Evolutionary conservation across 768 basidiomycete species (phyloP), one percentile per base, ranked within the genome.

Genomic region (Tylopilus rubrobrunneus): DNA sequence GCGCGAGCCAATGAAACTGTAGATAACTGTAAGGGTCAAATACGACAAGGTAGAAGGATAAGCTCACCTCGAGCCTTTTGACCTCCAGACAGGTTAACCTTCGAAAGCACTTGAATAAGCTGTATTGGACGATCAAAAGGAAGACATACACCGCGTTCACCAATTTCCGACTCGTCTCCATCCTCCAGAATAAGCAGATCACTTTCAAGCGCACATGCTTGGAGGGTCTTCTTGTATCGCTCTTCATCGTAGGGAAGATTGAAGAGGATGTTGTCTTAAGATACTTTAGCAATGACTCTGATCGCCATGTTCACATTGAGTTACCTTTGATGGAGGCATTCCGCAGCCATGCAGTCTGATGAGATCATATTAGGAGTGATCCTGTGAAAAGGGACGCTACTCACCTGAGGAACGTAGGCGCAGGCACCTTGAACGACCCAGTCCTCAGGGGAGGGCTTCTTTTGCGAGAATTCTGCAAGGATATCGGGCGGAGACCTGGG

Each of bases 151-250:
- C 90, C 90, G 31, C 88, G 84, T 73, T 92, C 90, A 19, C 90
- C 90, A 51, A 92, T 92, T 68, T 93, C 91, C 0, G 89, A 84
- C 59, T 89, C 85, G 59, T 93, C 91, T 1, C 91, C 89, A 61
- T 93, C 91, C 65, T 93, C 92, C 15, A 94, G 74, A 51, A 93
- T 91, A 47, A 84, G 80, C 33, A 94, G 74, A 63, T 94, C 91
- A 51, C 76, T 80, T 21, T 85, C 72, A 21, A 94, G 74, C 1
- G 90, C 89, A 55, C 82, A 83, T 42, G 84, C 89, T 68, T 90
- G 84, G 7, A 96, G 73, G 7, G 91, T 92, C 59, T 79, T 80
- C 54, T 81, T 75, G 62, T 96, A 95, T 7, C 93, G 78, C 48
- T 85, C 75, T 61, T 80, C 83, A 45, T 87, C 78, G 56, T 77